Evolutionary conservation across 2,329 filamentous ascomycete genomes (phyloP).

Genomic region (Hymenoscyphus infarciens): DNA sequence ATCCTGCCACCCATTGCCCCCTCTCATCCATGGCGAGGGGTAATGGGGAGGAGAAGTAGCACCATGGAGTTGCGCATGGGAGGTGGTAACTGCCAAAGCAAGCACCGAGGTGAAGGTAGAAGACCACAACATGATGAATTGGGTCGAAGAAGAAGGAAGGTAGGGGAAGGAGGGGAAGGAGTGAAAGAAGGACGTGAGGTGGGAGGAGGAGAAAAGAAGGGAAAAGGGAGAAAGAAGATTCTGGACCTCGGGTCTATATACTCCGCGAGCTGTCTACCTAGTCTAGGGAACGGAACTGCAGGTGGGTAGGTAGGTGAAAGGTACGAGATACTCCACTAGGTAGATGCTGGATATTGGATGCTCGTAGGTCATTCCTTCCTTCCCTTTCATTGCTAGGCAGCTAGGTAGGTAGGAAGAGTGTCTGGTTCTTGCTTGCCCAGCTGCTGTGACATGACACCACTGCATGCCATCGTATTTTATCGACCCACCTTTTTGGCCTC

Average conservation of each 20-base stretch:
- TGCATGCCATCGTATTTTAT: not conserved
- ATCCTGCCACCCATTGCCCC: slow-evolving; percentile 52
- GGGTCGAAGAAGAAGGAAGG: not conserved
- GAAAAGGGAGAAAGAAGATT: not conserved
- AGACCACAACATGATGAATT: slow-evolving; percentile 24
- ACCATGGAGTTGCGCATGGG: slow-evolving; percentile 23
- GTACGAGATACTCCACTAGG: not conserved
- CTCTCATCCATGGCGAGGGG: slow-evolving; percentile 36
- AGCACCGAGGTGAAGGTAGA: slow-evolving; percentile 19
- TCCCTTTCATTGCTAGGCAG: too few species aligned
- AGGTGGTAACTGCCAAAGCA: slow-evolving; percentile 19
- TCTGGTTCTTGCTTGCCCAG: not conserved
- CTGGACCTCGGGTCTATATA: slow-evolving; percentile 12
- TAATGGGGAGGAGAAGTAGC: slow-evolving; percentile 32
- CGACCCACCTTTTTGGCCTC: not conserved
- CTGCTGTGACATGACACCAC: not conserved
- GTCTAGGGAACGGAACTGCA: too few species aligned
- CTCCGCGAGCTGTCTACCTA: not conserved
- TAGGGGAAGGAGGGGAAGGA: not conserved
- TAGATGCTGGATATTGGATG: not conserved
- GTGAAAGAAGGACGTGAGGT: too few species aligned
- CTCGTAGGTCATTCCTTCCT: not conserved
- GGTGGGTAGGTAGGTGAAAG: too few species aligned
- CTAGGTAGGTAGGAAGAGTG: not conserved
- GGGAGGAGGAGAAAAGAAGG: slow-evolving; percentile 6